phyloP scores from a whole-genome alignment of 2,329 filamentous ascomycete genomes.

The Didymella sp. region DNA sequence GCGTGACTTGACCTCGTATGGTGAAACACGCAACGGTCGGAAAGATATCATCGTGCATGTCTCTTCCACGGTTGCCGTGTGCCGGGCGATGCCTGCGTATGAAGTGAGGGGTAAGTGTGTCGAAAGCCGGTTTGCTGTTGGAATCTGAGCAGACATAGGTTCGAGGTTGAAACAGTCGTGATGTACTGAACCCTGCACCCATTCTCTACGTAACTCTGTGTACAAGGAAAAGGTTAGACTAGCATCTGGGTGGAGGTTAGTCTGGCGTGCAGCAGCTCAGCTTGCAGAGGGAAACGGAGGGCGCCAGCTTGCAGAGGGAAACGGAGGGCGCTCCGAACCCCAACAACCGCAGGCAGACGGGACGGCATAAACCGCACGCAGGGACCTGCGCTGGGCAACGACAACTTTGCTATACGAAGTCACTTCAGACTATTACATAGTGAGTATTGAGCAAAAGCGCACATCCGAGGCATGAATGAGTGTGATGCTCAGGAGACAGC shows the following conservation, averaged over 20 bases:
- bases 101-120: constrained; percentile 2
- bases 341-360: neutral
- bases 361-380: constrained; percentile 4
- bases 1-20: constrained; percentile 1
- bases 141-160: neutral
- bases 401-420: neutral
- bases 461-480: neutral
- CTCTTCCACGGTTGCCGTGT: neutral
- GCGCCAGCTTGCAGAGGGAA: neutral
- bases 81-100: neutral
- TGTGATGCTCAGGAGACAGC: neutral
- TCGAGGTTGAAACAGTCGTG: neutral
- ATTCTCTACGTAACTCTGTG: no score
- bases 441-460: neutral
- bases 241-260: neutral
- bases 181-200: neutral
- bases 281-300: neutral
- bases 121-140: neutral
- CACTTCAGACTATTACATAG: no score
- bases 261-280: neutral
- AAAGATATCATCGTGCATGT: constrained; percentile 8
- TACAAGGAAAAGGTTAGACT: neutral
- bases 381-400: neutral
- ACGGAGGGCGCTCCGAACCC: constrained; percentile 3
- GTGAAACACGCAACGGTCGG: constrained; percentile 14